Base-by-base conservation (phyloP, 805 yeast species). In the Ogataea corticis region DNA sequence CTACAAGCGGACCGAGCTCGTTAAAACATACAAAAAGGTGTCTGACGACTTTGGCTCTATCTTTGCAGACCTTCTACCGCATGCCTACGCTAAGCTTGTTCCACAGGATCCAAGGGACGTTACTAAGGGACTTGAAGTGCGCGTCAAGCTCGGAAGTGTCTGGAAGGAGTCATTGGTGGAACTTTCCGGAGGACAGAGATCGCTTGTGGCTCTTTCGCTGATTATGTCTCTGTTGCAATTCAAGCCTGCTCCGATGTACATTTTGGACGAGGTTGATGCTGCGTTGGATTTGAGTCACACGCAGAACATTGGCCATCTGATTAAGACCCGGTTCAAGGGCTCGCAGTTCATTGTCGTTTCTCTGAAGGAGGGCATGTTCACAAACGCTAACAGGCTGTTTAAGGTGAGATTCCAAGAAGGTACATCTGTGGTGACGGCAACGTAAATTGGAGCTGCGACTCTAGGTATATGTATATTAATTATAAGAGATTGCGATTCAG, bases 181-280 rank as follows among this genome's bases (percentile, higher is more conserved):
- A 67, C 73, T 94, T 36, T 87, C 96, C 6, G 99, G 99, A 45
- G 99, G 99, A 15, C 99, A 94, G 66, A 70, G 98, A 55, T 94
- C 98, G 1, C 77, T 95, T 52, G 87, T 92, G 52, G 99, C 99
- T 0, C 70, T 94, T 45, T 87, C 98, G 3, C 72, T 92, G 56
- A 94, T 94, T 56, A 77, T 92, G 81, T 96, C 98, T 0, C 72
- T 94, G 49, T 71, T 94, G 40, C 96, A 90, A 65, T 92, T 87
- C 72, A 88, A 90, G 64, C 99, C 99, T 4, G 99, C 99, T 1
- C 99, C 99, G 7, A 87, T 94, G 96, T 94, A 94, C 61, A 92
- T 94, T 55, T 71, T 94, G 46, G 99, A 94, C 68, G 99, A 94
- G 69, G 97, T 94, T 31, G 99, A 94, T 70, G 99, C 99, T 1